Evolutionary conservation across 2,329 filamentous ascomycete species (phyloP).

Genomic region (Aspergillus chevalieri): DNA sequence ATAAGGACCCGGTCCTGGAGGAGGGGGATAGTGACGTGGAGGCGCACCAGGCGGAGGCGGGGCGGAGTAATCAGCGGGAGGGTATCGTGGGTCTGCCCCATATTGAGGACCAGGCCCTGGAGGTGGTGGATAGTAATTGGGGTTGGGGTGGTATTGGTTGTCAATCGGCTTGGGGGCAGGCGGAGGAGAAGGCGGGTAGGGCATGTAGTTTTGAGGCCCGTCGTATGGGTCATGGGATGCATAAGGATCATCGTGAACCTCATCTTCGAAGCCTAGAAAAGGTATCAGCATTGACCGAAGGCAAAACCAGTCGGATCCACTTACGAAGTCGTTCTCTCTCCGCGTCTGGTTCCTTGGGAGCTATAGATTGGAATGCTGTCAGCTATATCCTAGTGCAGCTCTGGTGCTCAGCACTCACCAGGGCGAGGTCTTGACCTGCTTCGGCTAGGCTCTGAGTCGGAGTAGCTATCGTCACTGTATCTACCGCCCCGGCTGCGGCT

Average conservation of each 20-base stretch:
- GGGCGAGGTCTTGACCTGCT: slow-evolving; percentile 26
- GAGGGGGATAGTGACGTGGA: slow-evolving; percentile 33
- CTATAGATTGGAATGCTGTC: slow-evolving; percentile 42
- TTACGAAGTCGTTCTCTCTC: slow-evolving; percentile 44
- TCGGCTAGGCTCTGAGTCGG: slow-evolving; percentile 31
- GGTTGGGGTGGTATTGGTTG: slow-evolving; percentile 36
- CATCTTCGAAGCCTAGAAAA: slow-evolving; percentile 2
- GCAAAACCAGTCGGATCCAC: slow-evolving; percentile 15
- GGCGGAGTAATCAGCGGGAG: slow-evolving; percentile 30
- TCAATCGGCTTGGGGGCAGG: slow-evolving; percentile 24
- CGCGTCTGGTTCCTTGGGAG: slow-evolving; percentile 51
- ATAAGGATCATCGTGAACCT: slow-evolving; percentile 24
- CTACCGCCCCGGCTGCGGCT: slow-evolving; percentile 44
- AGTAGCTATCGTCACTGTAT: slow-evolving; percentile 29
- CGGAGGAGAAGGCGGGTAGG: slow-evolving; percentile 33
- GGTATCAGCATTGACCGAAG: slow-evolving; percentile 7
- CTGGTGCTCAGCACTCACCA: slow-evolving; percentile 37
- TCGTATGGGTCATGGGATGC: slow-evolving; percentile 33
- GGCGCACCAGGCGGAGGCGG: slow-evolving; percentile 37
- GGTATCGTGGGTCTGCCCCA: slow-evolving; percentile 23
- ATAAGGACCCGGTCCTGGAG: slow-evolving; percentile 36
- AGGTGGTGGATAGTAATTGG: slow-evolving; percentile 39
- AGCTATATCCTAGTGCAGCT: slow-evolving; percentile 43
- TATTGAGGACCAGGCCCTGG: slow-evolving; percentile 27
- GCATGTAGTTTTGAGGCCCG: slow-evolving; percentile 35